Percentiles rank a stretch among this genome's conserved stretches.
phyloP scores from a whole-genome alignment of 1,139 yeast species.

The Candida sanyaensis region DNA sequence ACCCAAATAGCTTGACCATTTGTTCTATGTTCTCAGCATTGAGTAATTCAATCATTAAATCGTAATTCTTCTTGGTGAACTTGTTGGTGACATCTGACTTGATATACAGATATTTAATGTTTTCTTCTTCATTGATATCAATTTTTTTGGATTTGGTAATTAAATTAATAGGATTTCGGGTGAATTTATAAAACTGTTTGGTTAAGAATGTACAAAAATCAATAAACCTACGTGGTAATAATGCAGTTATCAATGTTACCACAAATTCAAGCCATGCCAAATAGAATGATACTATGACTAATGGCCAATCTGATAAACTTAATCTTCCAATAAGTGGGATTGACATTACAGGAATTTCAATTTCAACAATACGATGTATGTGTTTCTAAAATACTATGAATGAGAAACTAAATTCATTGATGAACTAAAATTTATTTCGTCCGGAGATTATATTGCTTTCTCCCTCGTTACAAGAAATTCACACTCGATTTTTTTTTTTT shows the following conservation, averaged over 20 bases:
- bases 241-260: constrained; percentile 31
- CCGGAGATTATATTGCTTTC: background rate
- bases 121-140: constrained; percentile 13
- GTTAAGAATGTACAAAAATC: constrained; percentile 29
- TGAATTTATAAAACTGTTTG: constrained; percentile 28
- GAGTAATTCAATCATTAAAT: constrained; percentile 32
- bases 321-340: constrained; percentile 42
- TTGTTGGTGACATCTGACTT: constrained; percentile 14
- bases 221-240: constrained; percentile 36
- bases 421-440: background rate
- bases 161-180: constrained; percentile 32
- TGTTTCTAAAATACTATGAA: no score
- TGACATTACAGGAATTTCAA: constrained; percentile 21
- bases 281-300: constrained; percentile 33
- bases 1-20: constrained; percentile 42
- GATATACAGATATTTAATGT: constrained; percentile 13
- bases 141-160: constrained; percentile 16
- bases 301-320: constrained; percentile 37
- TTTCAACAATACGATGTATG: no score
- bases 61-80: constrained; percentile 23
- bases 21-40: constrained; percentile 35
- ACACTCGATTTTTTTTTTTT: background rate
- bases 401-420: no score
- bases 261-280: constrained; percentile 46
- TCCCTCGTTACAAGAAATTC: background rate